Base-by-base conservation (phyloP, 2,329 filamentous ascomycete genomes). In the Venturia pyrina region DNA sequence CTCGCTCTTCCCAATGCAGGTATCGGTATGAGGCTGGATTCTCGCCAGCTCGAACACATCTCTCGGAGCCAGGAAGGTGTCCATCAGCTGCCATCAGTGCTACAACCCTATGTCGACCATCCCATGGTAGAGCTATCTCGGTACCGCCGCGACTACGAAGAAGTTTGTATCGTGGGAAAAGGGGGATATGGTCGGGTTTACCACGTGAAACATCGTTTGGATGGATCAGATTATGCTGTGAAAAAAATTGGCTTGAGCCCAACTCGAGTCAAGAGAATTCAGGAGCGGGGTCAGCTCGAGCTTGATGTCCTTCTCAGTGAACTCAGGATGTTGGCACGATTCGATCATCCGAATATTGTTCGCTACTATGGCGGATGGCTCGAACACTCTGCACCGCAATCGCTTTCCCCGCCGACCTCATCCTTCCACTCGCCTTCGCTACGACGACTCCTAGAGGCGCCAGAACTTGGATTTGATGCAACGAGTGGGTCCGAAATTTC, bases 131-230 rank as follows among this genome's bases (percentile, higher is more conserved):
- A 72, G 63, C 67, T 74, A 44, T 79, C 80, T 53, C 76, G 80
- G 56, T 84, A 83, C 69, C 72, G 76, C 3, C 75, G 77, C 46
- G 83, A 82, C 67, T 85, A 83, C 67, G 76, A 78, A 24, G 81
- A 86, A 68, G 71, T 87, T 15, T 79, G 78, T 21, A 71, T 85
- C 1, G 78, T 89, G 3, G 87, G 87, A 1, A 86, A 82, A 71
- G 87, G 87, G 17, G 87, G 86, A 0, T 89, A 87, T 70, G 86
- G 86, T 1, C 81, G 81, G 46, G 87, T 89, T 1, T 89, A 82
- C 71, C 83, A 83, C 68, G 86, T 82, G 13, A 80, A 77, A 61
- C 84, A 89, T 68, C 80, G 82, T 63, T 80, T 89, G 6, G 87
- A 89, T 71, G 81, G 82, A 7, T 80, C 82, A 57, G 76, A 82